Evolutionary conservation across 176 grass and related monocot species (phyloP).

Genomic region (Lolium multiflorum): DNA sequence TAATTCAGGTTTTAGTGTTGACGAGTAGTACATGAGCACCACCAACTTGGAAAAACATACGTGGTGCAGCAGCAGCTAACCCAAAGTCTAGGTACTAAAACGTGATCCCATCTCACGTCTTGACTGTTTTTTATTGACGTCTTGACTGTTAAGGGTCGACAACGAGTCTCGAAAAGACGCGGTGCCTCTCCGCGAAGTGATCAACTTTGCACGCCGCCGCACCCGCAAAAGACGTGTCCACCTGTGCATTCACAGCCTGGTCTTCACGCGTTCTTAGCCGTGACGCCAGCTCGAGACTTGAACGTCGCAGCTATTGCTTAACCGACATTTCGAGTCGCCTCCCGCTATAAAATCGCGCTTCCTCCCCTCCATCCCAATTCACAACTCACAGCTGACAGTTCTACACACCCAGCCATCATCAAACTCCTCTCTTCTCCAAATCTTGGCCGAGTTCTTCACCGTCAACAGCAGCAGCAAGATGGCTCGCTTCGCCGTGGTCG

Average conservation of each 20-base stretch:
- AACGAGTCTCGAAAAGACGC: slow-evolving; percentile 1
- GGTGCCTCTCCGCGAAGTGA: too few species aligned
- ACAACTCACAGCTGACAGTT: too few species aligned
- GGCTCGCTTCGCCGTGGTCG: slow-evolving; percentile 33
- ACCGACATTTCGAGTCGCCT: neutral
- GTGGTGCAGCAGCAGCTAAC: neutral
- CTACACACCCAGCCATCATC: too few species aligned
- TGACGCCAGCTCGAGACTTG: too few species aligned
- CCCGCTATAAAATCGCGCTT: neutral
- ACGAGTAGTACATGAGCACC: too few species aligned
- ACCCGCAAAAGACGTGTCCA: neutral
- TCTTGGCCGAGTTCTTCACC: neutral
- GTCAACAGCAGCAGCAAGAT: neutral
- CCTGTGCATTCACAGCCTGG: neutral
- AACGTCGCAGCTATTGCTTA: slow-evolving; percentile 1
- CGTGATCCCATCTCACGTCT: neutral
- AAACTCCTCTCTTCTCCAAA: neutral
- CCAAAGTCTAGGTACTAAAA: neutral
- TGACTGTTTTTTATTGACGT: neutral
- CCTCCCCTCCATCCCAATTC: too few species aligned
- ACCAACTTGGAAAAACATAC: neutral
- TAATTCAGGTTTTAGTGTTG: neutral
- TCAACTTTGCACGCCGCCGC: too few species aligned
- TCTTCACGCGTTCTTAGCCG: too few species aligned
- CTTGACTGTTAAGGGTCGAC: too few species aligned